Base-by-base conservation (phyloP, 2,329 filamentous ascomycete genomes). In the Colletotrichum endophyticum region DNA sequence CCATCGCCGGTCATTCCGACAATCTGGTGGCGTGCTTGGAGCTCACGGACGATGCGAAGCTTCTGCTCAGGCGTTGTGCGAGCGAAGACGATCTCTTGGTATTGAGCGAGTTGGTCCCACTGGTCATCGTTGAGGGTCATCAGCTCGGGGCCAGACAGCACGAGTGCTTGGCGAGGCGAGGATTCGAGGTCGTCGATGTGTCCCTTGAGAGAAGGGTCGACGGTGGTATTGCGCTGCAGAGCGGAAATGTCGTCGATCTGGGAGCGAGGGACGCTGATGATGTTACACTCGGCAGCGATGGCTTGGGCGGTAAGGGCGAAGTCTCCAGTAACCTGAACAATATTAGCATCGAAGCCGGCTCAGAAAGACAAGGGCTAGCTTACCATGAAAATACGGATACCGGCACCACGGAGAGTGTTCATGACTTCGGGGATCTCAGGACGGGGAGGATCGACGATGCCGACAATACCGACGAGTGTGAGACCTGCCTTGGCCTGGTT, bases 1-100 rank as follows among this genome's bases (percentile, higher is more conserved):
- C 95, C 95, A 79, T 98, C 95, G 49, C 95, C 95, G 3, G 96
- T 95, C 91, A 98, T 97, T 53, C 93, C 95, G 1, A 98, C 92
- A 3, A 94, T 93, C 84, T 79, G 94, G 81, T 90, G 87, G 11
- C 90, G 87, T 1, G 88, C 84, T 81, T 95, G 94, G 77, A 95
- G 93, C 82, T 95, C 94, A 34, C 91, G 91, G n/a, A 96, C 94
- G 77, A 96, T 96, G 39, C 93, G 92, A 8, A 96, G 89, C 82
- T 96, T 96, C 81, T 96, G 94, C 80, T 96, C 94, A 0, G 94
- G 94, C 0, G 94, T 95, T 0, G 94, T 96, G 15, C 94, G 89
- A 1, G 94, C 92, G 81, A 96, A 95, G 15, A 96, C 93, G 49
- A 96, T 93, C 80, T 95, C 94, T 30, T 92, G 88, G 79, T 95